Evolutionary conservation across 164 flowering plant genomes (phyloP).

Genomic region (Chloranthus sessilifolius): DNA sequence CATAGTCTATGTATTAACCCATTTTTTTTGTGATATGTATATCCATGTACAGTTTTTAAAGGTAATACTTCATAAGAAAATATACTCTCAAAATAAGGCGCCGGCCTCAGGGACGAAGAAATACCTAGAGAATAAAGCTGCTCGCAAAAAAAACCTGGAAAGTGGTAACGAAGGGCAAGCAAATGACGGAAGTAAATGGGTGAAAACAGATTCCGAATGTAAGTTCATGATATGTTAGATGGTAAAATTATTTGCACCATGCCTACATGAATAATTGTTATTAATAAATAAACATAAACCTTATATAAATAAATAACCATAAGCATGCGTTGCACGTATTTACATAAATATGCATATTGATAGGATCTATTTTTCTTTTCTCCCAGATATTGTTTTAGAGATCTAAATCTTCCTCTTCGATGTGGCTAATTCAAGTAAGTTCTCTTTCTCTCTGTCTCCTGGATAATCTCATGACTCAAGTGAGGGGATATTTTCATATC

Average conservation of each 20-base stretch:
- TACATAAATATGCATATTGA: neutral
- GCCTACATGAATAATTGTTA: too few relatives aligned
- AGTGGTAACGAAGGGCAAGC: conserved; percentile 23
- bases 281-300: too few relatives aligned
- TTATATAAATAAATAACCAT: too few relatives aligned
- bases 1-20: too few relatives aligned
- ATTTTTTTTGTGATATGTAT: too few relatives aligned
- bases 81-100: conserved; percentile 41
- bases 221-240: conserved; percentile 22
- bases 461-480: too few relatives aligned
- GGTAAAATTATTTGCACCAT: too few relatives aligned
- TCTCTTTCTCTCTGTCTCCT: conserved; percentile 5
- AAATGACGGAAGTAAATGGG: conserved; percentile 62
- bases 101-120: conserved; percentile 38
- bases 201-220: conserved; percentile 89
- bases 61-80: conserved; percentile 62
- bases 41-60: conserved; percentile 54
- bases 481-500: too few relatives aligned
- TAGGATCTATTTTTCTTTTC: conserved; percentile 8
- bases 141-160: conserved; percentile 17
- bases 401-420: conserved; percentile 33
- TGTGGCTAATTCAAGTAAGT: too few relatives aligned
- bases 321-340: too few relatives aligned
- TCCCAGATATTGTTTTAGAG: conserved; percentile 82
- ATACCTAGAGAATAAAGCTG: conserved; percentile 37